Conservation (phyloP, 192 early-diverging fungal species). For the Pecoramyces ruminantium region DNA sequence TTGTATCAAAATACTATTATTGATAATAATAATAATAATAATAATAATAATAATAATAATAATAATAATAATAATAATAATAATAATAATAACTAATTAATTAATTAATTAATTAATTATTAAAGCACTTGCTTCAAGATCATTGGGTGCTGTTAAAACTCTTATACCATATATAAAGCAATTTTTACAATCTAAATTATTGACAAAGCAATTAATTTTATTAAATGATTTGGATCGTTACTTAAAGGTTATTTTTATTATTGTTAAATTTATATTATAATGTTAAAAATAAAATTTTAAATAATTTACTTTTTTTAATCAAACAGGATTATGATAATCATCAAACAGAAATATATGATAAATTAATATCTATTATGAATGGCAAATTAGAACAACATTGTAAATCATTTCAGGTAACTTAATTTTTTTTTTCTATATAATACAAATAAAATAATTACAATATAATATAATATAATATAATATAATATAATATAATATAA, state of each 20-base stretch:
- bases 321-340: slow-evolving; percentile 61
- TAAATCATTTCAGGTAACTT: slow-evolving; percentile 42
- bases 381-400: slow-evolving; percentile 67
- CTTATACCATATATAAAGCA: slow-evolving; percentile 69
- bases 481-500: too few species aligned
- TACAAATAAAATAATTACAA: too few species aligned
- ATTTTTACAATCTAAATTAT: slow-evolving; percentile 52
- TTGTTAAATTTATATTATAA: too few species aligned
- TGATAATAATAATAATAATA: too few species aligned
- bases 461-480: too few species aligned
- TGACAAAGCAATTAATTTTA: slow-evolving; percentile 59
- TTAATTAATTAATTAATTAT: neutral
- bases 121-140: slow-evolving; percentile 77
- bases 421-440: neutral
- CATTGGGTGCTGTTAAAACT: slow-evolving; percentile 70
- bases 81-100: too few species aligned
- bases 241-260: slow-evolving; percentile 17
- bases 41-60: too few species aligned
- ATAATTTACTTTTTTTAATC: too few species aligned
- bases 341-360: slow-evolving; percentile 75
- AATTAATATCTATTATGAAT: slow-evolving; percentile 89
- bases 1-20: too few species aligned
- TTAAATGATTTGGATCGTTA: slow-evolving; percentile 81
- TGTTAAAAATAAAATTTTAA: too few species aligned
- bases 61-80: too few species aligned